A percentile compares a stretch with the other conserved stretches of the same genome.
Evolutionary conservation across 2,329 filamentous ascomycete genomes (phyloP).

Genomic region (Grosmannia clavigera): DNA sequence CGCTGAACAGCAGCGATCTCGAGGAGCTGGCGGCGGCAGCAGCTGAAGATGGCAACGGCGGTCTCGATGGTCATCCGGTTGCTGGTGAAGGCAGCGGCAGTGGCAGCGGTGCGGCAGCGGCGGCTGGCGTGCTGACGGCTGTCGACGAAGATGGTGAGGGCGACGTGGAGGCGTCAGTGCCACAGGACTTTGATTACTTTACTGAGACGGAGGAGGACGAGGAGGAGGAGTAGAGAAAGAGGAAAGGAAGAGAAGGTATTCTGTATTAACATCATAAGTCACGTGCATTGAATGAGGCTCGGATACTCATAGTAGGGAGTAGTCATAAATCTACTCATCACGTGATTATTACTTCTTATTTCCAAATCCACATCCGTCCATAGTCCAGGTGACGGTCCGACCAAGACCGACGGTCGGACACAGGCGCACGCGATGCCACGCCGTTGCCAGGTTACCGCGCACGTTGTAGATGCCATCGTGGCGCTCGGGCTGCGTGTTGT

Average conservation of each 20-base stretch:
- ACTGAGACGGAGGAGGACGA: constrained; percentile 44
- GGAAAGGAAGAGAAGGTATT: too few species aligned
- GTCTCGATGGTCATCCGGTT: constrained; percentile 5
- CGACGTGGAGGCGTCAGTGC: constrained; percentile 58
- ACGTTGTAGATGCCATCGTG: constrained; percentile 50
- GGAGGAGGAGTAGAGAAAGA: neutral
- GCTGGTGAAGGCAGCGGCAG: constrained; percentile 3
- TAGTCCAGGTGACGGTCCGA: constrained; percentile 12
- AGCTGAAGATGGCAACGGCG: constrained; percentile 29
- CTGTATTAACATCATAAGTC: too few species aligned
- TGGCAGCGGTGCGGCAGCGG: constrained; percentile 11
- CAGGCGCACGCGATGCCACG: constrained; percentile 46
- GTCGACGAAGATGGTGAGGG: constrained; percentile 75
- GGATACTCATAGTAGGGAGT: too few species aligned
- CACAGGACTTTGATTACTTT: constrained; percentile 67
- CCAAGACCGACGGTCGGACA: constrained; percentile 15
- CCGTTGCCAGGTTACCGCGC: constrained; percentile 52
- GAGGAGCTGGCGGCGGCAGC: constrained; percentile 10
- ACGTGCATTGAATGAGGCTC: too few species aligned
- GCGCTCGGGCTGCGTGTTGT: constrained; percentile 53
- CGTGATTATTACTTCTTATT: neutral
- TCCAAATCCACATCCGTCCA: constrained; percentile 14
- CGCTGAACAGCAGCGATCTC: constrained; percentile 5
- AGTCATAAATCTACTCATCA: neutral
- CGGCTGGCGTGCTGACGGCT: constrained; percentile 52